A percentile compares a stretch with the other conserved stretches of the same genome.
These are phyloP conservation scores for Cajanus cajan DNA, from an alignment of 306 rosid species.

Conservation along the genomic window DNA sequence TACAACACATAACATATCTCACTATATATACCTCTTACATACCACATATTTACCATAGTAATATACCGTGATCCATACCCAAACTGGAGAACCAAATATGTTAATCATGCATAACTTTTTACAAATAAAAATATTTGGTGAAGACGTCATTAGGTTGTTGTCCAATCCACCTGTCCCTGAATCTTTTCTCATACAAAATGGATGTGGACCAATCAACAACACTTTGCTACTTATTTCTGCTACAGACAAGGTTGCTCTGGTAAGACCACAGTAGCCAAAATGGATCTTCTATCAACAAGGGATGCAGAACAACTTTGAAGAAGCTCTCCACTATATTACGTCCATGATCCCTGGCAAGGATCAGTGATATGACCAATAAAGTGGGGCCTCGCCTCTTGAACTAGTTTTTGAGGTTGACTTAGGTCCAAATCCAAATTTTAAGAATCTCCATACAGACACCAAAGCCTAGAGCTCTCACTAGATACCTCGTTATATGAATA, in stretches of 20 bases:
- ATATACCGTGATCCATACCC: too few species aligned
- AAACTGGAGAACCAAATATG: background rate
- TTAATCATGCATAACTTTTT: background rate
- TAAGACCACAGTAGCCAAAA: background rate
- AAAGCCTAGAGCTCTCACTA: background rate
- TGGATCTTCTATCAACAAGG: background rate
- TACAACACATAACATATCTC: too few species aligned
- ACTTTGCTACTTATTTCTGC: background rate
- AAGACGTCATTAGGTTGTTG: too few species aligned
- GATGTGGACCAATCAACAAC: background rate
- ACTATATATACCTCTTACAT: too few species aligned
- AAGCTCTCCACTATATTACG: background rate
- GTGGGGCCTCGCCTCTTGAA: too few species aligned
- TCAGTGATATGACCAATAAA: too few species aligned
- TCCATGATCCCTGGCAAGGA: background rate
- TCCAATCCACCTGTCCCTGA: background rate
- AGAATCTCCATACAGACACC: background rate
- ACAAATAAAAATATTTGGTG: background rate
- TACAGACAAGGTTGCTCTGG: background rate
- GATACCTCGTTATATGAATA: background rate
- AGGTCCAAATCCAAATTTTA: too few species aligned
- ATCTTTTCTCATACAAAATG: background rate
- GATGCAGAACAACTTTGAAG: background rate
- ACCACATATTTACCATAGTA: too few species aligned
- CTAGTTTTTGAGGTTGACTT: too few species aligned